A percentile compares a stretch with the other conserved stretches of the same genome.
phyloP scores from a whole-genome alignment of 2,329 filamentous ascomycete species.

The Paecilomyces fulvus region DNA sequence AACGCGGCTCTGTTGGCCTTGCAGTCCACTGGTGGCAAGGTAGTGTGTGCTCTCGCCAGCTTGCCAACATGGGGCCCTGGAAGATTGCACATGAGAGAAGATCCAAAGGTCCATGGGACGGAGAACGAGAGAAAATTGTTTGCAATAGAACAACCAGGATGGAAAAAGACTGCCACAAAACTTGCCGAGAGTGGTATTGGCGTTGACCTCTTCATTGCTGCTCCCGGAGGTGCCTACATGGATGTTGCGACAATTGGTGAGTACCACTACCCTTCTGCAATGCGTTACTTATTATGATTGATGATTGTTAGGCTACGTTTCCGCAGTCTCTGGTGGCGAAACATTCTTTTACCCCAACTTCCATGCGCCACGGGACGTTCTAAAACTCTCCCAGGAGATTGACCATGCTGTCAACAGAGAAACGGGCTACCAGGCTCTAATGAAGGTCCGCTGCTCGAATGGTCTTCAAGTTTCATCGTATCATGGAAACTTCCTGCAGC shows the following conservation, averaged over 20 bases:
- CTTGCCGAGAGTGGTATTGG: slow-evolving; percentile 83
- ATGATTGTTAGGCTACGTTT: slow-evolving; percentile 57
- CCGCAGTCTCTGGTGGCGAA: slow-evolving; percentile 86
- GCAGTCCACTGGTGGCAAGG: slow-evolving; percentile 80
- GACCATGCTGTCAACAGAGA: slow-evolving; percentile 78
- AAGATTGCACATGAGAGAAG: slow-evolving; percentile 74
- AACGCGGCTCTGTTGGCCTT: slow-evolving; percentile 79
- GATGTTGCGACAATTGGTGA: slow-evolving; percentile 85
- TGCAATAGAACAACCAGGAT: slow-evolving; percentile 79
- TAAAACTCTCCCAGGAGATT: slow-evolving; percentile 78
- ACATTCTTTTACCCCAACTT: slow-evolving; percentile 97
- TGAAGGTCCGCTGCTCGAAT: slow-evolving; percentile 98
- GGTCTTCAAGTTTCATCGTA: slow-evolving; percentile 90
- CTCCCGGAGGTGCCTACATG: slow-evolving; percentile 81
- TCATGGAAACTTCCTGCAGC: slow-evolving; percentile 92
- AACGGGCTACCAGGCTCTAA: slow-evolving; percentile 88
- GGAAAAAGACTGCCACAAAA: slow-evolving; percentile 77
- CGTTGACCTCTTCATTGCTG: slow-evolving; percentile 88
- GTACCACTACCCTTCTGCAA: slow-evolving; percentile 19
- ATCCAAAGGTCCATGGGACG: slow-evolving; percentile 73
- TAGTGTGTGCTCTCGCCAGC: slow-evolving; percentile 78
- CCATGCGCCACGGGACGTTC: slow-evolving; percentile 72
- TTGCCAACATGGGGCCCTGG: slow-evolving; percentile 89
- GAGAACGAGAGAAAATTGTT: slow-evolving; percentile 90
- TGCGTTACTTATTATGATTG: slow-evolving; percentile 8